A percentile compares a stretch with the other conserved stretches of the same genome.
These are phyloP conservation scores for Beauveria sp. DNA, from an alignment of 2,329 filamentous ascomycete genomes.

Conservation along the genomic window DNA sequence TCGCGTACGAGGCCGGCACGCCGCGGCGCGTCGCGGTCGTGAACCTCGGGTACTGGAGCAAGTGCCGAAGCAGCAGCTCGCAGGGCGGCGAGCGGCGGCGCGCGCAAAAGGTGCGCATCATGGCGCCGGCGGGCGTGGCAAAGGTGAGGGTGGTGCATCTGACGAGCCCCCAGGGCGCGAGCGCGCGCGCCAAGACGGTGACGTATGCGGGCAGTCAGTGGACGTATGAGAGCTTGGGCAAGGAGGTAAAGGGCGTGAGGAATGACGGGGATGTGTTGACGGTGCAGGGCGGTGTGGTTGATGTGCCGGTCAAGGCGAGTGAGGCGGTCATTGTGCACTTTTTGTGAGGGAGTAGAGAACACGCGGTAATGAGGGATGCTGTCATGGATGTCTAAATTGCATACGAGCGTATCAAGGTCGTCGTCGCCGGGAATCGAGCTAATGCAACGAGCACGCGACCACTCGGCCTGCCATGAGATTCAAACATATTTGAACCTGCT, in stretches of 20 bases:
- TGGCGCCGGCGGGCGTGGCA: conserved; percentile 1
- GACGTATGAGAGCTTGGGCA: conserved; percentile 26
- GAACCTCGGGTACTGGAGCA: conserved; percentile 30
- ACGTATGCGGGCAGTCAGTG: conserved; percentile 31
- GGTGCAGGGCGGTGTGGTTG: conserved; percentile 18
- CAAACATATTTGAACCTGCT: no score
- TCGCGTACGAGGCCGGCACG: conserved; percentile 22
- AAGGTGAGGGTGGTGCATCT: conserved; percentile 23
- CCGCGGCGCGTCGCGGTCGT: conserved; percentile 23
- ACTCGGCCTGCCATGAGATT: no score
- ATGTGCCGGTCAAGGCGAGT: conserved; percentile 5
- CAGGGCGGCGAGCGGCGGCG: background rate
- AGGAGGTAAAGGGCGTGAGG: conserved; percentile 25
- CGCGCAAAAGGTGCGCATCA: background rate
- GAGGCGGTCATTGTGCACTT: conserved; percentile 9
- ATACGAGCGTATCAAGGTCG: no score
- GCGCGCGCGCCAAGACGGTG: conserved; percentile 24
- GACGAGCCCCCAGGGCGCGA: conserved; percentile 26
- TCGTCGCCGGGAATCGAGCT: no score
- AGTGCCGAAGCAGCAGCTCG: conserved; percentile 10
- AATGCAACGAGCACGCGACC: no score
- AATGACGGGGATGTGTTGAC: conserved; percentile 21
- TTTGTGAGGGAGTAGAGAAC: background rate
- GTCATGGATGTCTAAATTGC: no score
- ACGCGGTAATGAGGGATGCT: no score